Base-by-base conservation (phyloP, 176 grass and related monocot species). In the Metroxylon sagu region DNA sequence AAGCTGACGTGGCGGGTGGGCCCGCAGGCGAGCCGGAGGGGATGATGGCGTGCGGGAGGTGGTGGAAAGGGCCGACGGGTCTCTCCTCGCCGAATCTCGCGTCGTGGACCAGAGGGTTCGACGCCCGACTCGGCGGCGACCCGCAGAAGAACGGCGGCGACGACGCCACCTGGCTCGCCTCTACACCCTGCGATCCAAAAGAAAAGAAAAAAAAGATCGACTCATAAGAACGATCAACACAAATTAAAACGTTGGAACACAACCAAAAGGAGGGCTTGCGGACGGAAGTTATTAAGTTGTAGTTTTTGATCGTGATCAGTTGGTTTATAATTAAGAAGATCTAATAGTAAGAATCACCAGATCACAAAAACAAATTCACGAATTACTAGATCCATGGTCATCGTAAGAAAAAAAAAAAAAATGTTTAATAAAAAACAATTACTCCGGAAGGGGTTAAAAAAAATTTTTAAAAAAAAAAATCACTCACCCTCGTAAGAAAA, bases 101-200 rank as follows among this genome's bases (percentile, higher is more conserved):
- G 48, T 71, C 69, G 56, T 61, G 57, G 69, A 71, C 57, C 1
- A 71, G 26, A 17, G 69, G 69, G 57, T 71, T 61, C 23, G 56
- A 26, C 0, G 69, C 48, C 2, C 69, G 69, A 26, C 48, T 71
- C 17, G 69, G 69, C 0, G 69, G 69, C 3, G 69, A 71, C 19
- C 57, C 69, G 57, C 57, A 61, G 26, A 71, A 71, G 23, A 71
- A 71, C n/a, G 69, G 69, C 8, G 69, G 69, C 4, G 69, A 61
- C 15, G 57, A 71, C 4, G 69, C 30, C 29, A 56, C 58, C 16
- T 54, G 27, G 50, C 12, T 62, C 28, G 19, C 23, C 25, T 71
- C 69, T 21, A n/a, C 57, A 26, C 57, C 69, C 57, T 71, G 48
- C 2, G 2, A 43, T 10, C 35, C 25, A 14, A 16, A 2, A 50